These are phyloP conservation scores for Lanmaoa pseudosensibilis DNA, from an alignment of 768 basidiomycete species.

Conservation along the genomic window DNA sequence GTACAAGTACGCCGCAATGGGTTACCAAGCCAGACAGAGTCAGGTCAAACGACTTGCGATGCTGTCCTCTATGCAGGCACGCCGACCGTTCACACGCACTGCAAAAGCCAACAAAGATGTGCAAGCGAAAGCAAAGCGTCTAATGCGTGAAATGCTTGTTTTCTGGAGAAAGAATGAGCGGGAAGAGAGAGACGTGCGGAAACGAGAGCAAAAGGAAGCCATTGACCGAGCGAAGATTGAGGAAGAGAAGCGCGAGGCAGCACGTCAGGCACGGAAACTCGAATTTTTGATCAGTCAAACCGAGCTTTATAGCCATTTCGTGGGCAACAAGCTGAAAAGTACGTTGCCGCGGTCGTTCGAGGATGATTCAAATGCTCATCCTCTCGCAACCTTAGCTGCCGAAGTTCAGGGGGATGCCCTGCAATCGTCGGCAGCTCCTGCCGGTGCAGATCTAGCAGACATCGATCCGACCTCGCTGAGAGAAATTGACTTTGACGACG, in stretches of 20 bases:
- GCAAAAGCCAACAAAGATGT: slow-evolving; percentile 79
- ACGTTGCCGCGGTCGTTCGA: slow-evolving; percentile 29
- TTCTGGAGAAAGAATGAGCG: slow-evolving; percentile 99
- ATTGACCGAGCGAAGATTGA: slow-evolving; percentile 83
- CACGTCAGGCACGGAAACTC: slow-evolving; percentile 91
- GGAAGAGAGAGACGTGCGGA: slow-evolving; percentile 89
- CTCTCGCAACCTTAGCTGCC: slow-evolving; percentile 49
- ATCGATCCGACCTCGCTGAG: slow-evolving; percentile 52
- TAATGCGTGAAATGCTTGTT: slow-evolving; percentile 94
- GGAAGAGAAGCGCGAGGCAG: slow-evolving; percentile 91
- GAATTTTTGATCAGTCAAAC: slow-evolving; percentile 99
- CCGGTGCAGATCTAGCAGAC: slow-evolving; percentile 58
- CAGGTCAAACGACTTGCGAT: slow-evolving; percentile 78
- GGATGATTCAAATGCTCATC: slow-evolving; percentile 18
- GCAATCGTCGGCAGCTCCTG: slow-evolving; percentile 45
- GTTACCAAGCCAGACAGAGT: slow-evolving; percentile 62
- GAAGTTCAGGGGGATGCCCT: slow-evolving; percentile 68
- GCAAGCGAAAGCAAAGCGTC: slow-evolving; percentile 79
- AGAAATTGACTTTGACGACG: slow-evolving; percentile 90
- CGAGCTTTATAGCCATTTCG: slow-evolving; percentile 98
- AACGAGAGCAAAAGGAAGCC: slow-evolving; percentile 93
- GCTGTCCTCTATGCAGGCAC: slow-evolving; percentile 73
- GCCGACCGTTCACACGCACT: slow-evolving; percentile 70
- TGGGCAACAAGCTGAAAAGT: slow-evolving; percentile 95
- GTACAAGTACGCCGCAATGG: slow-evolving; percentile 71